Percentiles rank a stretch among this genome's conserved stretches.
Evolutionary conservation across 441 rosid species (phyloP).

Genomic region (Mallotus japonicus): DNA sequence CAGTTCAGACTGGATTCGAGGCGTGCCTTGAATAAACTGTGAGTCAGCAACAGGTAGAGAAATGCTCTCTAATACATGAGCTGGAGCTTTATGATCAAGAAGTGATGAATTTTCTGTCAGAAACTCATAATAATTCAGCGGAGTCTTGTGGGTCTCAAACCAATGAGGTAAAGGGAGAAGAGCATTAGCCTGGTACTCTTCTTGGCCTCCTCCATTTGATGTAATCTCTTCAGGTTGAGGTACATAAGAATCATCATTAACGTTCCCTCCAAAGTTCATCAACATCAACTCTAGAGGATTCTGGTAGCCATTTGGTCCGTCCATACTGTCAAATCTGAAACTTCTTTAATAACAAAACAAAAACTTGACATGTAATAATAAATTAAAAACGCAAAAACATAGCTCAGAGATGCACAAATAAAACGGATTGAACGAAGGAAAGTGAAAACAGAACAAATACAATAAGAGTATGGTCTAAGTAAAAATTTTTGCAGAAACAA

Average conservation of each 20-base stretch:
- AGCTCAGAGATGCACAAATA: too few relatives aligned
- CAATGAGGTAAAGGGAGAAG: constrained; percentile 30
- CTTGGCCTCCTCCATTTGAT: constrained; percentile 15
- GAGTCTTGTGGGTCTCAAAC: constrained; percentile 23
- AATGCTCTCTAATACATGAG: constrained; percentile 26
- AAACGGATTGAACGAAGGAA: background rate
- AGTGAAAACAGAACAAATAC: background rate
- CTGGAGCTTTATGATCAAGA: constrained; percentile 8
- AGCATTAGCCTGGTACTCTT: background rate
- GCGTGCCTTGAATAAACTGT: constrained; percentile 13
- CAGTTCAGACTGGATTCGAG: constrained; percentile 20
- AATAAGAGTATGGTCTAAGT: background rate
- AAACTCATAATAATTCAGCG: constrained; percentile 37
- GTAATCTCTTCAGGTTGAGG: constrained; percentile 19
- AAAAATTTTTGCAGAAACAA: background rate
- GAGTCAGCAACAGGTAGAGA: constrained; percentile 22
- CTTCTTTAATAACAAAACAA: background rate
- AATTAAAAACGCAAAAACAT: background rate
- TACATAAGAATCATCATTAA: constrained; percentile 19
- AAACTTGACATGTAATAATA: background rate
- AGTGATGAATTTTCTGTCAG: constrained; percentile 31
- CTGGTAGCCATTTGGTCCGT: constrained; percentile 22
- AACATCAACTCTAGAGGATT: constrained; percentile 24
- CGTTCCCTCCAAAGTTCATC: constrained; percentile 22
- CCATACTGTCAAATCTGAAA: constrained; percentile 31